These are phyloP conservation scores for Cladosporium colombiae DNA, from an alignment of 2,329 filamentous ascomycete genomes.

Conservation along the genomic window DNA sequence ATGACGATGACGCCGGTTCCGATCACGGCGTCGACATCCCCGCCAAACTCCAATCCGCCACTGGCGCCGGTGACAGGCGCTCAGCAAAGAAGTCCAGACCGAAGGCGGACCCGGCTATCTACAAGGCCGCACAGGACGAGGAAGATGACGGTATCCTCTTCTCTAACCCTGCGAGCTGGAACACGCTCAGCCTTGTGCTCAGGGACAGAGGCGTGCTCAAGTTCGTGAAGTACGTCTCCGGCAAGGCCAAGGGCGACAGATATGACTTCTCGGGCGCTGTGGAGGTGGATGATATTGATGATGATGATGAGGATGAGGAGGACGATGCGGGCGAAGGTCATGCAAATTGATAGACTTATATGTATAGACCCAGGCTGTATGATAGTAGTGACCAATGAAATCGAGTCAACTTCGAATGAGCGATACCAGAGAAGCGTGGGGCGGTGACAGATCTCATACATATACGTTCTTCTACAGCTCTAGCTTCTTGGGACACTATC, in stretches of 20 bases:
- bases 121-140: constrained; percentile 66
- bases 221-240: constrained; percentile 95
- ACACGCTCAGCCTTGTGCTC: constrained; percentile 85
- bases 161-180: constrained; percentile 74
- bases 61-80: constrained; percentile 50
- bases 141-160: constrained; percentile 78
- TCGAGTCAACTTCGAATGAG: neutral
- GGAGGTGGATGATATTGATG: constrained; percentile 57
- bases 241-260: constrained; percentile 77
- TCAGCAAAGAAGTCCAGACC: constrained; percentile 34
- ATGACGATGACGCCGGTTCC: constrained; percentile 37
- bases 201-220: constrained; percentile 82
- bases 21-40: constrained; percentile 43
- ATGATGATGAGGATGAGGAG: constrained; percentile 51
- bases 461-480: neutral
- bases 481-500: too few species aligned
- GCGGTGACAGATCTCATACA: too few species aligned
- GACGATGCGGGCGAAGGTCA: constrained; percentile 17
- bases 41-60: constrained; percentile 33
- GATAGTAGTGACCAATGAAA: neutral
- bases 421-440: neutral
- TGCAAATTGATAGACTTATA: neutral
- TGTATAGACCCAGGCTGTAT: neutral
- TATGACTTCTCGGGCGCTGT: constrained; percentile 87
- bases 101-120: constrained; percentile 75